Base-by-base conservation (phyloP, 179 eudicot genomes). In the Beta lomatogona region DNA sequence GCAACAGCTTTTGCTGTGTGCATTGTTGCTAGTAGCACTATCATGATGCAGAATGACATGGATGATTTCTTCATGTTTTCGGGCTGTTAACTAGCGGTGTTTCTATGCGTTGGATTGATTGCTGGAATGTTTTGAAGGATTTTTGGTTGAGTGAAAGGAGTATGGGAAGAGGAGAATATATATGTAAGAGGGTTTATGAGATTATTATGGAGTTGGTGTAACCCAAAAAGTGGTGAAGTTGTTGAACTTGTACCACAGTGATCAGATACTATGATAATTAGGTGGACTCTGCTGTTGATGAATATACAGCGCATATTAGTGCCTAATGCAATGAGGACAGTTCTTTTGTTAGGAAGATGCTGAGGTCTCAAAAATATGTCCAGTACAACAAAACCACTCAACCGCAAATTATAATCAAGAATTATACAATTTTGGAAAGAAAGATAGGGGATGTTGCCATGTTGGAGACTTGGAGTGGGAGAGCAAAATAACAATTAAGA, bases 121-220 rank as follows among this genome's bases (percentile, higher is more conserved):
- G 8, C 18, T 64, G 45, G 71, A 73, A 77, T 65, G 76, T 71
- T 64, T 55, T 75, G 63, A 66, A 55, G 57, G 50, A 4, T 55
- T 61, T 50, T 41, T 71, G 79, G 68, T 60, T 80, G 77, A 77
- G 60, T 81, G 69, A 4, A 5, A 72, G 71, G 52, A 46, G n/a
- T 64, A 71, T 45, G 53, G 31, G 61, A 21, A 16, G 48, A 54
- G 25, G 4, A 63, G 54, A 58, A 76, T 76, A 80, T 80, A 76
- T 80, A 84, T 67, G 12, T 50, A 55, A 69, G 46, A 36, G 75
- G 77, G 41, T 71, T 15, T 68, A 28, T 68, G 59, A 58, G 76
- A 52, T 50, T 36, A n/a, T 60, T 59, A 63, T 70, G 86, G 86
- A 83, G 86, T 83, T 74, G 77, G 50, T 75, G 46, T 18, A 8